These are phyloP conservation scores for Diophrys sp. DNA, from an alignment of 73 alveolate genomes.

Conservation along the genomic window DNA sequence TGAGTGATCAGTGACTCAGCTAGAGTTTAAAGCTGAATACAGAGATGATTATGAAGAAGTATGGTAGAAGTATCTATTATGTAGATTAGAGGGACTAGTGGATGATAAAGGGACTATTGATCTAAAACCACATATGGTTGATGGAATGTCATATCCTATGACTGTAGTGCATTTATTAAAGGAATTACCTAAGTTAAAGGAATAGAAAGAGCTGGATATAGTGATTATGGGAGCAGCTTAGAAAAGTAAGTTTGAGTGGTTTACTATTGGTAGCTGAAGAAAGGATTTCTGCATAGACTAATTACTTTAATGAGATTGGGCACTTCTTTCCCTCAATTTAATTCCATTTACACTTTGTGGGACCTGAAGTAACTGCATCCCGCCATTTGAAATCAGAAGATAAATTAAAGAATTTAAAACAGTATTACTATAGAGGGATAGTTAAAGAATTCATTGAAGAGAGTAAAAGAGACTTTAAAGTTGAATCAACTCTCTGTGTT, in stretches of 20 bases:
- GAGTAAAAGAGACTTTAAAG: background rate
- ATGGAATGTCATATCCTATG: conserved; percentile 41
- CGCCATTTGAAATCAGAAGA: conserved; percentile 2
- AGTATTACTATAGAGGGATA: conserved; percentile 14
- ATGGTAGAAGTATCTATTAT: conserved; percentile 31
- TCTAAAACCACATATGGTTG: conserved; percentile 33
- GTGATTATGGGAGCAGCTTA: conserved; percentile 50
- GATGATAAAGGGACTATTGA: conserved; percentile 5
- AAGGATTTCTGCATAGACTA: conserved; percentile 24
- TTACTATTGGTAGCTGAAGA: conserved; percentile 33
- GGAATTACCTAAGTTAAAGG: background rate
- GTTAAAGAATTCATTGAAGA: conserved; percentile 17
- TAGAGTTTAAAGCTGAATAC: conserved; percentile 22
- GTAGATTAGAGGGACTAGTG: conserved; percentile 21
- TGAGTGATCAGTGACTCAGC: background rate
- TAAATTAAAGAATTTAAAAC: conserved; percentile 2
- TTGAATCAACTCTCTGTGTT: conserved; percentile 16
- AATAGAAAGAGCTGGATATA: conserved; percentile 3
- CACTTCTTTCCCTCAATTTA: conserved; percentile 34
- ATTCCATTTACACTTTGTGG: conserved; percentile 38
- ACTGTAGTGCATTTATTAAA: conserved; percentile 24
- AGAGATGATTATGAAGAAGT: conserved; percentile 14
- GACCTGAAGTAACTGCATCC: conserved; percentile 34
- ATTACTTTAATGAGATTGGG: conserved; percentile 35
- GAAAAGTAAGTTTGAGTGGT: conserved; percentile 13